Evolutionary conservation across 352 stramenopile species (phyloP).

Genomic region (Phytophthora idaei): DNA sequence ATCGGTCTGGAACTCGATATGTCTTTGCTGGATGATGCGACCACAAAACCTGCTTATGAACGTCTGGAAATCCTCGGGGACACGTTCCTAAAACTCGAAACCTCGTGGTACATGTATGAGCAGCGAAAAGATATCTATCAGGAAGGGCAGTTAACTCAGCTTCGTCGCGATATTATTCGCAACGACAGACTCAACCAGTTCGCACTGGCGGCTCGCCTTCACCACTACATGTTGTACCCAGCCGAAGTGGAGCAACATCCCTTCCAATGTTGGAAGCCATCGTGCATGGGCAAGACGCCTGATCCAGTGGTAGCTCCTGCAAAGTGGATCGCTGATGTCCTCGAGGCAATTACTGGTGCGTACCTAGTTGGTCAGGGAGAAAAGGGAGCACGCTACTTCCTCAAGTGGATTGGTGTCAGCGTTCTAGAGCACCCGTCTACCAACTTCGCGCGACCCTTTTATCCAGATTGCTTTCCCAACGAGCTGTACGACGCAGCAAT

Average conservation of each 20-base stretch:
- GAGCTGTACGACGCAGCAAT: slow-evolving; percentile 53
- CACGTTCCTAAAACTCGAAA: slow-evolving; percentile 88
- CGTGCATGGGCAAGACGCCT: slow-evolving; percentile 85
- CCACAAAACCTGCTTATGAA: slow-evolving; percentile 86
- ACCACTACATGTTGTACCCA: slow-evolving; percentile 85
- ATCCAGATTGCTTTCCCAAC: slow-evolving; percentile 72
- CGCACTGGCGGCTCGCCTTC: slow-evolving; percentile 54
- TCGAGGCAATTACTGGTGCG: slow-evolving; percentile 83
- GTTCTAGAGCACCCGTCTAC: slow-evolving; percentile 49
- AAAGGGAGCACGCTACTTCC: slow-evolving; percentile 72
- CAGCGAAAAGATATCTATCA: slow-evolving; percentile 69
- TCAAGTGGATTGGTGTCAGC: slow-evolving; percentile 77
- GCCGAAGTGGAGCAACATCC: slow-evolving; percentile 82
- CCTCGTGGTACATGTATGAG: slow-evolving; percentile 86
- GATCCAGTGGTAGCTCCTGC: slow-evolving; percentile 70
- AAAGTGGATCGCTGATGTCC: slow-evolving; percentile 88
- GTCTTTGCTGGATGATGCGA: slow-evolving; percentile 76
- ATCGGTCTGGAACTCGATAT: slow-evolving; percentile 83
- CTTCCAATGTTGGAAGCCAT: slow-evolving; percentile 87
- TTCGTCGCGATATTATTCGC: slow-evolving; percentile 86
- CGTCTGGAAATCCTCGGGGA: slow-evolving; percentile 84
- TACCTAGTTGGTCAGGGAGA: slow-evolving; percentile 79
- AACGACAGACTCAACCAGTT: slow-evolving; percentile 86
- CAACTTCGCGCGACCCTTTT: slow-evolving; percentile 58
- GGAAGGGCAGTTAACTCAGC: slow-evolving; percentile 73